Evolutionary conservation across 2,329 filamentous ascomycete genomes (phyloP).

Genomic region (Diplodia sapinea): DNA sequence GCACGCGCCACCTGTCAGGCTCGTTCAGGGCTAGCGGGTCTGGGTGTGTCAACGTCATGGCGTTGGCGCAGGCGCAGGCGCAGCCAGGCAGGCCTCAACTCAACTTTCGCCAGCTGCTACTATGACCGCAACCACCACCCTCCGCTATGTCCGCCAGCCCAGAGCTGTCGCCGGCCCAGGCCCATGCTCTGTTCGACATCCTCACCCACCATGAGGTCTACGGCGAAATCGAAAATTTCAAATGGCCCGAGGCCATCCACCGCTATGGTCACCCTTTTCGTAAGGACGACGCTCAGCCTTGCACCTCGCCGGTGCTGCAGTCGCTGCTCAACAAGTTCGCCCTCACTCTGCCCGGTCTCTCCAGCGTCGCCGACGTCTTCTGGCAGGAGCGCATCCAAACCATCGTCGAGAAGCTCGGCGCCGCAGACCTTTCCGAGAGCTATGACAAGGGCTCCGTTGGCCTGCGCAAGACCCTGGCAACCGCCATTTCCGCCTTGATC

Average conservation of each 20-base stretch:
- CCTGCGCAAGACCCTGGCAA: slow-evolving; percentile 75
- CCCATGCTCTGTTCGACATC: slow-evolving; percentile 60
- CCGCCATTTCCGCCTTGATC: slow-evolving; percentile 71
- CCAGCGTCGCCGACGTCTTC: slow-evolving; percentile 60
- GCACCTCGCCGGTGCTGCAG: slow-evolving; percentile 69
- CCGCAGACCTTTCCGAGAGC: slow-evolving; percentile 76
- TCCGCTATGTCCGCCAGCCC: slow-evolving; percentile 25
- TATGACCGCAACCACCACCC: slow-evolving; percentile 4
- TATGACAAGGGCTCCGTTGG: slow-evolving; percentile 81
- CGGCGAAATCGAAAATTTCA: slow-evolving; percentile 75
- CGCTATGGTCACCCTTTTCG: slow-evolving; percentile 74
- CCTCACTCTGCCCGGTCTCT: slow-evolving; percentile 69
- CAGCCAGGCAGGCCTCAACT: not conserved
- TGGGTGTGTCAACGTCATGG: slow-evolving; percentile 21
- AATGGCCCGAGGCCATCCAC: slow-evolving; percentile 66
- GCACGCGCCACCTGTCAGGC: slow-evolving; percentile 15
- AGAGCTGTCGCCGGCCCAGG: slow-evolving; percentile 52
- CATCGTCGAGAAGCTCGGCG: slow-evolving; percentile 56
- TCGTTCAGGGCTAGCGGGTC: slow-evolving; percentile 11
- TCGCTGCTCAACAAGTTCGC: slow-evolving; percentile 69
- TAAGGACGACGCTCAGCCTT: slow-evolving; percentile 53
- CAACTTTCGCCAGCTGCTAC: slow-evolving; percentile 1
- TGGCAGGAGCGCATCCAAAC: slow-evolving; percentile 51
- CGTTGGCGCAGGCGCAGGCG: slow-evolving; percentile 5
- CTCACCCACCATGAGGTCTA: slow-evolving; percentile 62